Evolutionary conservation across 495 filamentous ascomycete genomes (phyloP).

Genomic region (Daldinia bambusicola): DNA sequence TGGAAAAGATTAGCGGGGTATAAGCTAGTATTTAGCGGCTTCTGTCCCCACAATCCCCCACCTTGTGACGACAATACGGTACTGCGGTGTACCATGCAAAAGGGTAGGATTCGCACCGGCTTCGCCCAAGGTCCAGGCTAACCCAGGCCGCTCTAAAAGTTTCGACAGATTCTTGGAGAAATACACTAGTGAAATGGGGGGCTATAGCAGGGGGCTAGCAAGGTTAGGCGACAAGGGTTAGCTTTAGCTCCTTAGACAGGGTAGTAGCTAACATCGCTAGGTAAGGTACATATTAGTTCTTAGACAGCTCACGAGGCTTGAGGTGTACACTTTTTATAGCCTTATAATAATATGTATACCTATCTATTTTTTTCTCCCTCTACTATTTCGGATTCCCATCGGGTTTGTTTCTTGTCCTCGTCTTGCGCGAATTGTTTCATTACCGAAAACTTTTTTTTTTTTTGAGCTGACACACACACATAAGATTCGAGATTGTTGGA

Average conservation of each 20-base stretch:
- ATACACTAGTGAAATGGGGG: constrained; percentile 13
- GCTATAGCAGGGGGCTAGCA: neutral
- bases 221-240: neutral
- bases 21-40: constrained; percentile 17
- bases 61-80: constrained; percentile 42
- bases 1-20: constrained; percentile 42
- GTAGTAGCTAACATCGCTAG: neutral
- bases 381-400: neutral
- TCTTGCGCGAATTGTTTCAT: constrained; percentile 33
- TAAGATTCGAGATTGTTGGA: neutral
- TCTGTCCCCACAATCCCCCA: constrained; percentile 34
- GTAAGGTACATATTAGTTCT: too few species aligned
- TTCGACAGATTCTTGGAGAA: constrained; percentile 6
- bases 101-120: constrained; percentile 41
- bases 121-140: constrained; percentile 28
- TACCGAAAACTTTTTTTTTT: constrained; percentile 5
- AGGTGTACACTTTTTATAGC: neutral
- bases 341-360: neutral
- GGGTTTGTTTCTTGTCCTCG: constrained; percentile 8
- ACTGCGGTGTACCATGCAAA: constrained; percentile 42
- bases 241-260: constrained; percentile 4
- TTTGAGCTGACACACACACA: neutral
- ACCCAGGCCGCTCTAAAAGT: constrained; percentile 29
- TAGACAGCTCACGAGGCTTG: neutral
- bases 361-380: constrained; percentile 3